Conservation (phyloP, 2,329 filamentous ascomycete species). For the Diaporthe sp. region DNA sequence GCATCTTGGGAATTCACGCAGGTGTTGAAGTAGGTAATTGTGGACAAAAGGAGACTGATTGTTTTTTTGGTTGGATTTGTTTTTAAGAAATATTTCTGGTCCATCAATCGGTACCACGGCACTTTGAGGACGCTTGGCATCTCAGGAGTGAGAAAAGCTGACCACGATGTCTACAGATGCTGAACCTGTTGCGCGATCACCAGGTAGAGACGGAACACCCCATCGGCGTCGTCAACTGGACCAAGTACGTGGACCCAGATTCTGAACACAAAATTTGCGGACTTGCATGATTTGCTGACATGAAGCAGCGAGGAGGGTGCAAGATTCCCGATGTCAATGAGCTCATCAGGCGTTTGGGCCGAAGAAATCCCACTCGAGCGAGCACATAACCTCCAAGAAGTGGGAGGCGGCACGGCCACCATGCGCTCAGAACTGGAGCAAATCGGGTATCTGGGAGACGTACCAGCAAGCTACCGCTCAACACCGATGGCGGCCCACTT, state of each 20-base stretch:
- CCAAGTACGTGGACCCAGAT: slow-evolving; percentile 63
- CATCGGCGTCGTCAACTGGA: slow-evolving; percentile 84
- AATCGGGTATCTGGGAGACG: slow-evolving; percentile 77
- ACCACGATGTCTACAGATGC: slow-evolving; percentile 55
- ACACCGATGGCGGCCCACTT: slow-evolving; percentile 83
- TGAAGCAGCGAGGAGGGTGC: slow-evolving; percentile 81
- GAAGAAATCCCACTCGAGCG: slow-evolving; percentile 72
- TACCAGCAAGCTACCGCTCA: slow-evolving; percentile 67
- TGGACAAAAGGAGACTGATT: background rate
- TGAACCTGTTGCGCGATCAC: slow-evolving; percentile 77
- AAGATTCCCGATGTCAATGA: slow-evolving; percentile 82
- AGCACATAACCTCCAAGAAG: slow-evolving; percentile 73
- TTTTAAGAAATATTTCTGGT: background rate
- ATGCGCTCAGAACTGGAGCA: slow-evolving; percentile 78
- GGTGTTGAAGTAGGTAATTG: slow-evolving; percentile 68
- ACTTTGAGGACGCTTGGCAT: no score
- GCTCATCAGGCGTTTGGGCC: slow-evolving; percentile 83
- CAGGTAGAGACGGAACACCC: slow-evolving; percentile 77
- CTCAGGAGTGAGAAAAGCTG: background rate
- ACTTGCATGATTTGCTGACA: background rate
- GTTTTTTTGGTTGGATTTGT: no score
- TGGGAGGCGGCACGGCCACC: slow-evolving; percentile 71
- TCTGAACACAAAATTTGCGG: background rate
- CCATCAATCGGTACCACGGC: background rate
- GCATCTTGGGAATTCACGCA: slow-evolving; percentile 80